Evolutionary conservation across 805 yeast species (phyloP).

Genomic region (Cyberlindnera bimundalis): DNA sequence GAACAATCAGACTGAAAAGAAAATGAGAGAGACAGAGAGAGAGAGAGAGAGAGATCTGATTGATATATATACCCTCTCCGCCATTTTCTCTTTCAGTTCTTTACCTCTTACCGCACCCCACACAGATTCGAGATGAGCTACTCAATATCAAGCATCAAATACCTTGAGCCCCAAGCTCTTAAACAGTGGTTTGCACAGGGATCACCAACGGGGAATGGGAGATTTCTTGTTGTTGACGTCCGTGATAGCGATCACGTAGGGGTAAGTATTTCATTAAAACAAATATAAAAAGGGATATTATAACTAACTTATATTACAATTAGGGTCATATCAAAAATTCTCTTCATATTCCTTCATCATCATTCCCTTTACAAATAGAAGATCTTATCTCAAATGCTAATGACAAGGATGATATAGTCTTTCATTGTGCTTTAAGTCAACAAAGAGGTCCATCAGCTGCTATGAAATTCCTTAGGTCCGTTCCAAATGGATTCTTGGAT

Average conservation of each 20-base stretch:
- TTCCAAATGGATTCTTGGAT: conserved; percentile 24
- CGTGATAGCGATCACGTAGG: conserved; percentile 82
- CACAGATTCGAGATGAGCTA: conserved; percentile 9
- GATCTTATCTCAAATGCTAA: conserved; percentile 15
- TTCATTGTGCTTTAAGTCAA: conserved; percentile 90
- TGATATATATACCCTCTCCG: too few relatives aligned
- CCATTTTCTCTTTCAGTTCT: too few relatives aligned
- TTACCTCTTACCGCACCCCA: too few relatives aligned
- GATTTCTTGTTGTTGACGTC: conserved; percentile 70
- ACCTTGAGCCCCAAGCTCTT: conserved; percentile 43
- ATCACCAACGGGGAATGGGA: conserved; percentile 36
- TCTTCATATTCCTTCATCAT: conserved; percentile 48
- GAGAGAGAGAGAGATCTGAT: too few relatives aligned
- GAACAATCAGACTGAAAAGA: too few relatives aligned
- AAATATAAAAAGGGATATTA: too few relatives aligned
- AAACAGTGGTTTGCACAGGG: conserved; percentile 43
- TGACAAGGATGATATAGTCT: conserved; percentile 54
- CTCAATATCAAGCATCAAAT: conserved; percentile 38
- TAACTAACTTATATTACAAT: not conserved
- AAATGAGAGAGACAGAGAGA: too few relatives aligned
- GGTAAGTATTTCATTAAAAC: conserved; percentile 34
- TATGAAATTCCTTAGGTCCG: conserved; percentile 45
- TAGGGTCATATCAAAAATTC: conserved; percentile 60
- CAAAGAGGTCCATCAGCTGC: conserved; percentile 91
- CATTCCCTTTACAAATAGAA: conserved; percentile 36